phyloP scores from a whole-genome alignment of 106 monocot species.

The Triglochin maritima region DNA sequence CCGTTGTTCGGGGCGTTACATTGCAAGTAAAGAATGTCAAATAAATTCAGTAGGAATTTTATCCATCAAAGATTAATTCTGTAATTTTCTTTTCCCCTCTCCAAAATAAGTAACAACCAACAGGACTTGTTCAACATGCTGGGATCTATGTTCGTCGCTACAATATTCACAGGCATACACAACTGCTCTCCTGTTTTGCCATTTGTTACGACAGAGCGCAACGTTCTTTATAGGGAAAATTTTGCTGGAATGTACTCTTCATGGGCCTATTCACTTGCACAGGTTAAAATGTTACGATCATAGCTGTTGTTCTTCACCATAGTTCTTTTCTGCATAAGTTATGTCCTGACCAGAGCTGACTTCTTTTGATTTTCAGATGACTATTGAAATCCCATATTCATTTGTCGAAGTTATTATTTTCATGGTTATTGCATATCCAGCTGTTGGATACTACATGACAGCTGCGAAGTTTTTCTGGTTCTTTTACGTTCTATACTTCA shows the following conservation, averaged over 20 bases:
- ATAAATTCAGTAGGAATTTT: too few relatives aligned
- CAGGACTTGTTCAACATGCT: conserved; percentile 62
- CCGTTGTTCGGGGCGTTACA: too few relatives aligned
- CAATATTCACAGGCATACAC: conserved; percentile 29
- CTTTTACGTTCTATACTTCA: conserved; percentile 36
- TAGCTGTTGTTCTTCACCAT: too few relatives aligned
- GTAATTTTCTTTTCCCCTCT: conserved; percentile 3
- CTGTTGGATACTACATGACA: conserved; percentile 44
- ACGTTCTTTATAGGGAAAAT: conserved; percentile 47
- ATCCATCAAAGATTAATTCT: background rate
- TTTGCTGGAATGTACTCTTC: conserved; percentile 80
- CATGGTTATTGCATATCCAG: conserved; percentile 36
- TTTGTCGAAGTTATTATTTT: conserved; percentile 32
- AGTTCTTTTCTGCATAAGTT: background rate
- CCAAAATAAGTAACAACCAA: conserved; percentile 31
- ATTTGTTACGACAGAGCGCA: conserved; percentile 37
- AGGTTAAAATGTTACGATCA: conserved; percentile 22
- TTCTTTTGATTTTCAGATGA: conserved; percentile 25
- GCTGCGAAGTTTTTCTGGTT: conserved; percentile 52
- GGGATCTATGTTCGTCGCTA: conserved; percentile 31
- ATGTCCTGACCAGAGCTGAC: background rate
- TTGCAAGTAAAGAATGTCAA: too few relatives aligned
- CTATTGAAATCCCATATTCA: conserved; percentile 51
- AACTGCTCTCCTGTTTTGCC: conserved; percentile 29
- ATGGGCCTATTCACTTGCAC: conserved; percentile 58